These are phyloP conservation scores for Sonneratia alba DNA, from an alignment of 345 rosid species.

Conservation along the genomic window DNA sequence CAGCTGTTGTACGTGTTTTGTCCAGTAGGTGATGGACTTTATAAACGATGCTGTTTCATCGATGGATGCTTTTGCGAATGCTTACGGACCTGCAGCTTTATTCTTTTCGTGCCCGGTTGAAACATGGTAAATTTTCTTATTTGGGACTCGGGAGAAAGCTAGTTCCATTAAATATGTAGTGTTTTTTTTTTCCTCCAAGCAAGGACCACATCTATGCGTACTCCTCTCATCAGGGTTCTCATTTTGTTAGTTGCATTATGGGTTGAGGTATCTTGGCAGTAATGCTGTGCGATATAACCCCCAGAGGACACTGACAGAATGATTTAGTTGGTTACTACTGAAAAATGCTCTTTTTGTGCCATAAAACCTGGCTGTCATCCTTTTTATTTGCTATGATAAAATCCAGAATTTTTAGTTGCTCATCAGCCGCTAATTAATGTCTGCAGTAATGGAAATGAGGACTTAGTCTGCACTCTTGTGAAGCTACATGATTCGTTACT, in stretches of 20 bases:
- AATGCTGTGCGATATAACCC: background rate
- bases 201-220: too few relatives aligned
- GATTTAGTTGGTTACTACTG: background rate
- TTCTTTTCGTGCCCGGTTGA: slow-evolving; percentile 61
- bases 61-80: slow-evolving; percentile 66
- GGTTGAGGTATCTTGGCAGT: background rate
- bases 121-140: slow-evolving; percentile 39
- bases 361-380: background rate
- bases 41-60: slow-evolving; percentile 88
- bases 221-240: background rate
- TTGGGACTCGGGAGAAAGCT: background rate
- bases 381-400: background rate
- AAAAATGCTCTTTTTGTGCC: background rate
- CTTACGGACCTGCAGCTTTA: slow-evolving; percentile 57
- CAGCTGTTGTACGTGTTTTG: background rate
- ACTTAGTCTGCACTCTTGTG: slow-evolving; percentile 50
- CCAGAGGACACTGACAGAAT: background rate
- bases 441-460: slow-evolving; percentile 77
- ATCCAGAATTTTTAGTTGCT: background rate
- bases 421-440: slow-evolving; percentile 1
- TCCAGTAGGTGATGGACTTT: slow-evolving; percentile 80
- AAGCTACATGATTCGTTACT: slow-evolving; percentile 74
- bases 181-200: too few relatives aligned
- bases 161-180: background rate
- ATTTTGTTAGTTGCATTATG: background rate